Evolutionary conservation across 345 rosid species (phyloP), one percentile per base, ranked within the genome.

Genomic region (Bruguiera parviflora): DNA sequence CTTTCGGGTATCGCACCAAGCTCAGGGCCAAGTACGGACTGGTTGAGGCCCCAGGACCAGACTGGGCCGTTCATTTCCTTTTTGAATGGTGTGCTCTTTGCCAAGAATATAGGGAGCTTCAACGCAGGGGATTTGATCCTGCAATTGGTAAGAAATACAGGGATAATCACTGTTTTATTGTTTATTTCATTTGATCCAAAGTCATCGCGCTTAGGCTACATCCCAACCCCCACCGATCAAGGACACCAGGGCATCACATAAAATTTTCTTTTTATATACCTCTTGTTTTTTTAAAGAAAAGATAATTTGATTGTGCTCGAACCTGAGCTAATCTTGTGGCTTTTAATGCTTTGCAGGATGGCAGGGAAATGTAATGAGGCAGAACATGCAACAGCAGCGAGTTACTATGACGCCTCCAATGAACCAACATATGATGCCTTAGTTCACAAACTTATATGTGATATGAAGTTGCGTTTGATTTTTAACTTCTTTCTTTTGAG

Each of bases 31-130:
- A 72, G 77, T 88, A 79, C 22, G 90, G 88, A 19, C 70, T 90
- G 35, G 71, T 80, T 8, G 92, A 88, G 77, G 68, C 85, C 33
- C 92, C 94, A 18, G 86, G 83, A 11, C 84, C 94, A 0, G 92
- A 88, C 61, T 88, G 96, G 80, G 19, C 83, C 73, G 80, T 83
- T 25, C 94, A 90, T 70, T 80, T 61, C 56, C 69, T 88, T 20
- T 90, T 68, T 75, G 96, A 88, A 59, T 72, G 71, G 21, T 88
- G 96, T 68, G 92, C 96, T 63, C 90, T 90, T 69, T 88, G 96
- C 60, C 96, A 88, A 72, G 90, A 85, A 29, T 85, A 88, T 62
- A 79, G 91, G 52, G 93, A 90, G 79, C 96, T 90, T 33, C 74
- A 83, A 21, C 73, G 4, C 43, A 83, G 94, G 77, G 92, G 94